These are phyloP conservation scores for Mucuna pruriens DNA, from an alignment of 306 rosid genomes.

Conservation along the genomic window DNA sequence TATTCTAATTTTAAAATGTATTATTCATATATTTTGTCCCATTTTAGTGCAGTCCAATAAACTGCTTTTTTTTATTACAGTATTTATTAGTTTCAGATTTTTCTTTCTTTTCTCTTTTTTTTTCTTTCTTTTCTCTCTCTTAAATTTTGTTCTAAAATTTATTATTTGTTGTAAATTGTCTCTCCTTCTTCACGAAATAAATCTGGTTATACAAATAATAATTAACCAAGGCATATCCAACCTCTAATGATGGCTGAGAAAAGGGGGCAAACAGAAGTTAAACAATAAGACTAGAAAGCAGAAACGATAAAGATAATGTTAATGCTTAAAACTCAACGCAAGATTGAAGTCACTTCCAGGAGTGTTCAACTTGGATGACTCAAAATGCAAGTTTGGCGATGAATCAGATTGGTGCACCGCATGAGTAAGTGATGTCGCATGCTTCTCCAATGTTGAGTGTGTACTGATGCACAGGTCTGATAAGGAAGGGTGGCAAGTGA, in stretches of 20 bases:
- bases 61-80: no score
- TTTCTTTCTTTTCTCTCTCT: no score
- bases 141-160: no score
- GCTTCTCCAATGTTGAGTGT: conserved; percentile 33
- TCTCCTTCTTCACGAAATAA: background rate
- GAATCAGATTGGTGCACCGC: conserved; percentile 41
- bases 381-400: background rate
- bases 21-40: no score
- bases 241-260: background rate
- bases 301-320: background rate
- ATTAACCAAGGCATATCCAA: background rate
- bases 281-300: background rate
- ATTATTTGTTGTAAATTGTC: no score
- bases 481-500: conserved; percentile 60
- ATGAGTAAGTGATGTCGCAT: conserved; percentile 41
- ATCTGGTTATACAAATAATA: background rate
- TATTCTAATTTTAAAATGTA: no score
- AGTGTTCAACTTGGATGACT: background rate
- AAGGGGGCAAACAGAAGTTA: background rate
- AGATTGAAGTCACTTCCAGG: background rate
- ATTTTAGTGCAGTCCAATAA: no score
- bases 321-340: conserved; percentile 11
- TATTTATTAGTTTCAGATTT: no score
- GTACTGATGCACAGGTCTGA: conserved; percentile 42
- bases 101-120: no score